Evolutionary conservation across 2,329 filamentous ascomycete species (phyloP), one percentile per base, ranked within the genome.

Genomic region (Fusarium acutatum): DNA sequence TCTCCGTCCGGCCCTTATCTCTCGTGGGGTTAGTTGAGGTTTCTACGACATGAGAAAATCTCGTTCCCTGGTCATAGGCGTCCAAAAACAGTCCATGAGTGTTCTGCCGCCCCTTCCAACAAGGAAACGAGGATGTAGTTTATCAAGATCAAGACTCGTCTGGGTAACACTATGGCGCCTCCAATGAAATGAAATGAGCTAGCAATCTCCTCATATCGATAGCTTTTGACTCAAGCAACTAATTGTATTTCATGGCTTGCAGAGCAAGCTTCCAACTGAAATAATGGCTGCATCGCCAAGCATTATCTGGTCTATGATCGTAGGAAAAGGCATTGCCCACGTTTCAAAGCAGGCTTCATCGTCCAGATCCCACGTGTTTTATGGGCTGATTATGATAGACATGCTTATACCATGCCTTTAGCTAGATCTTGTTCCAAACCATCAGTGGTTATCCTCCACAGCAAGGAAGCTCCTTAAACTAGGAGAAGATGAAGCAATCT

Each of bases 401-500:
- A 54, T 38, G 66, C 49, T 67, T 75, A 63, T 69, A 62, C 60
- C 52, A 60, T 67, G 58, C 49, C 57, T 72, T 71, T 47, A 63
- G 61, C 56, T 70, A 67, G 65, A 75, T 66, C 68, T 66, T 35
- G 62, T 63, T 57, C 64, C 52, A 75, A 76, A 71, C 69, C 58
- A 64, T 69, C 65, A 64, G 49, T 52, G 18, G 49, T 22, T n/a
- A 54, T 67, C 38, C 60, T 71, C 69, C 67, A 77, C 66, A 67
- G 40, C 65, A 63, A 49, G 64, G 56, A 53, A 56, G 54, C 62
- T 40, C 57, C 60, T 64, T 60, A 56, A 69, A 35, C 64, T 53
- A 73, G 60, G 66, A 75, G 65, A 68, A 72, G 64, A 74, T 66
- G 72, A 75, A 71, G 63, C 67, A 75, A 77, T 78, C 69, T 75